Evolutionary conservation across 805 yeast genomes (phyloP), one percentile per base, ranked within the genome.

Genomic region (Nakazawaea laoshanensis): DNA sequence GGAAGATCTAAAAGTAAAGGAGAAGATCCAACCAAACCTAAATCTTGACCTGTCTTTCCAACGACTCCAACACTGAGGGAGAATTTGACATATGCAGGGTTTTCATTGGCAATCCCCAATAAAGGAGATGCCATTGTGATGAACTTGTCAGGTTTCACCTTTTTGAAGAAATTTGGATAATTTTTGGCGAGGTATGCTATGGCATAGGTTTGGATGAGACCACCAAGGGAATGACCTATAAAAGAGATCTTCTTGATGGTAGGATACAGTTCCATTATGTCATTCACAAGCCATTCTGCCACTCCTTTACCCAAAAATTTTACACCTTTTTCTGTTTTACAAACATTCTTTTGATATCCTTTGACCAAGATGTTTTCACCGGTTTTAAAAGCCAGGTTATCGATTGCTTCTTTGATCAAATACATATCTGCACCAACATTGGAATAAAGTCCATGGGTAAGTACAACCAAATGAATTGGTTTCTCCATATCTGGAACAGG

Each of bases 371-470:
- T 57, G 47, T 85, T 85, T 23, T 76, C 81, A 3, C 70, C 64
- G 1, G 67, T 52, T n/a, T 44, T 45, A 6, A 44, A 49, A 1
- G 66, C 56, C 32, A 43, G 48, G 18, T 59, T 51, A 42, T 84
- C 92, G 11, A 92, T 72, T 45, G 67, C 68, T 47, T 92, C 97
- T 43, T 87, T 87, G 36, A 89, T 47, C 46, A 79, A 88, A 13
- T 84, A 65, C 94, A 92, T 74, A 53, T 92, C 98, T 8, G 95
- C 86, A 2, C 92, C 78, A 4, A 78, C 70, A 47, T 88, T 92
- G 2, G 96, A 84, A 48, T 86, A 94, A 17, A 92, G 67, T 0
- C 98, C 98, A 53, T 92, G 98, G 0, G 96, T 86, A 9, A 88
- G 44, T 4, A 92, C 64, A 3, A 89, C 92, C 36, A 92, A 59